Conservation (phyloP, 441 rosid genomes). For the Brassica hybrid region DNA sequence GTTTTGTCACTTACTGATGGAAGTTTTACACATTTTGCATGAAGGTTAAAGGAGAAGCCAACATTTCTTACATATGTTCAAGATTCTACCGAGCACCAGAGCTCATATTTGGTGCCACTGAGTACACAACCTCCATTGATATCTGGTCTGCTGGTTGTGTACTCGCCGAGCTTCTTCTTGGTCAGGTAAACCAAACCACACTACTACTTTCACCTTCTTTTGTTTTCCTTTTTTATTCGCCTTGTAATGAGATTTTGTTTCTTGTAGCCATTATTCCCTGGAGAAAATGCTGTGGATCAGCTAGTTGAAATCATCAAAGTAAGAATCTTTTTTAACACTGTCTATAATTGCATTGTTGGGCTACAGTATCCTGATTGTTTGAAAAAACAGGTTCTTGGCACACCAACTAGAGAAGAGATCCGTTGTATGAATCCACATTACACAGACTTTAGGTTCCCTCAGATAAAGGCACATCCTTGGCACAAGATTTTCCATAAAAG, state of each 20-base stretch:
- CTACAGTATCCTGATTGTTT: slow-evolving; percentile 18
- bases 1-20: slow-evolving; percentile 23
- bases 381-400: slow-evolving; percentile 81
- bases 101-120: slow-evolving; percentile 99
- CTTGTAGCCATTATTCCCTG: slow-evolving; percentile 89
- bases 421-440: slow-evolving; percentile 99
- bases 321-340: slow-evolving; percentile 11
- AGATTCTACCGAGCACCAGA: slow-evolving; percentile 98
- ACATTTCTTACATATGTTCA: slow-evolving; percentile 94
- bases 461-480: slow-evolving; percentile 99
- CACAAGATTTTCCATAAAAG: slow-evolving; percentile 88
- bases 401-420: slow-evolving; percentile 98
- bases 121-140: slow-evolving; percentile 95
- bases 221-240: background rate
- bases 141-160: slow-evolving; percentile 99
- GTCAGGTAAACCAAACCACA: slow-evolving; percentile 61
- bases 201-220: background rate
- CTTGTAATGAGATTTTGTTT: background rate
- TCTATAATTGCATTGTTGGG: too few relatives aligned
- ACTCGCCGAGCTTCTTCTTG: slow-evolving; percentile 97
- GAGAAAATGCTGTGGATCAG: slow-evolving; percentile 98
- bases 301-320: slow-evolving; percentile 99
- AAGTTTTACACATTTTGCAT: slow-evolving; percentile 30
- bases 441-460: slow-evolving; percentile 93
- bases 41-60: slow-evolving; percentile 89